Evolutionary conservation across 2,329 filamentous ascomycete genomes (phyloP), one percentile per base, ranked within the genome.

Genomic region (Drechslerella dactyloides): DNA sequence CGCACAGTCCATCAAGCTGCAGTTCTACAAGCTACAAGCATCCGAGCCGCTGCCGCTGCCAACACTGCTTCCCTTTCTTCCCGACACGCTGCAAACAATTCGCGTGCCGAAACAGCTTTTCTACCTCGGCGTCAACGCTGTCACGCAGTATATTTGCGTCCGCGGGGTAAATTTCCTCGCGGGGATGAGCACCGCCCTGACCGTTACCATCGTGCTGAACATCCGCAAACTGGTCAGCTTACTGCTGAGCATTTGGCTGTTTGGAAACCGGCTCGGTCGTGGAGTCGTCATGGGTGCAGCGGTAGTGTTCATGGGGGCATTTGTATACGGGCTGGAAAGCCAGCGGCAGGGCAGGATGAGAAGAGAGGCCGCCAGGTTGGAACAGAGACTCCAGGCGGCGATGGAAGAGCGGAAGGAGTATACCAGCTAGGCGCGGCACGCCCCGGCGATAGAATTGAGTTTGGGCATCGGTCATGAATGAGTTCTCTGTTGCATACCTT

Each of bases 161-260:
- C 90, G 93, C 1, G 94, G 94, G 1, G 94, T 99, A 65, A 97
- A 97, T 76, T 85, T 96, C n/a, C 84, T 99, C 2, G 93, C 91
- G 1, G 90, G 93, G 0, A 89, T 89, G 61, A 91, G 91, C 2
- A 93, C 93, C 2, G 96, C 94, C 0, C 84, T 99, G 62, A 97
- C 94, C 0, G 94, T 99, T 23, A 97, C 93, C 0, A 96, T 99
- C 76, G 92, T 97, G 53, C 83, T 99, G 70, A 99, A 97, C 79
- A 90, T 99, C 70, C 86, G 94, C 76, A 99, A 99, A 80, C 83
- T 99, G 19, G 89, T 96, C 62, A 97, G 93, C 77, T 85, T 97
- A 72, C 82, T 97, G 73, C 80, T 97, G 68, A 97, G 93, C 76
- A 96, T 97, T 69, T 93, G 92, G 85, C 80, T 99, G 1, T 99